These are phyloP conservation scores for Monosporozyma servazzii DNA, from an alignment of 805 yeast species.

Conservation along the genomic window DNA sequence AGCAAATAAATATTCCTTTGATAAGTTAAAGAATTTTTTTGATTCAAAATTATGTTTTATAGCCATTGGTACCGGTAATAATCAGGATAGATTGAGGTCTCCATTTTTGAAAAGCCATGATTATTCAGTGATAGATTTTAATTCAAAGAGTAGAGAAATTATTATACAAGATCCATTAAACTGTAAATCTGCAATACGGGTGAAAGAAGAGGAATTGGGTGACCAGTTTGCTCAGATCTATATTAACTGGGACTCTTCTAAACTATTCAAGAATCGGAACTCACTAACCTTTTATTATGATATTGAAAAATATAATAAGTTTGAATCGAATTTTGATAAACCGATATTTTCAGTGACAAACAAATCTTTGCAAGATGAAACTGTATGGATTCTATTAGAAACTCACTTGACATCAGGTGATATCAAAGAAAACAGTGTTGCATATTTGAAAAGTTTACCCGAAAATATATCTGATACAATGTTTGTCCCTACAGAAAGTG, in stretches of 20 bases:
- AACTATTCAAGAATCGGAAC: conserved; percentile 17
- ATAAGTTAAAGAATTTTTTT: conserved; percentile 16
- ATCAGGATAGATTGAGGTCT: conserved; percentile 22
- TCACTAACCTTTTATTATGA: conserved; percentile 28
- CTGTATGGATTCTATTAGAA: conserved; percentile 43
- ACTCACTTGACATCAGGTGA: conserved; percentile 31
- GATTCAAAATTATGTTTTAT: conserved; percentile 32
- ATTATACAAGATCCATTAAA: conserved; percentile 38
- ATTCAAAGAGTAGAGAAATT: conserved; percentile 14
- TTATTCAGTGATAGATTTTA: conserved; percentile 46
- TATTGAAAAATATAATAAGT: conserved; percentile 9
- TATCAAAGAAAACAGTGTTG: conserved; percentile 6
- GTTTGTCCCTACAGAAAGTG: conserved; percentile 15
- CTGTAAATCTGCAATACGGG: conserved; percentile 1
- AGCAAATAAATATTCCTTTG: conserved; percentile 28
- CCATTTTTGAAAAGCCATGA: conserved; percentile 55
- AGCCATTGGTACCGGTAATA: conserved; percentile 60
- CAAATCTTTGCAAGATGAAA: conserved; percentile 17
- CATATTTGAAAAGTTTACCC: conserved; percentile 16
- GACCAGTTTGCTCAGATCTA: conserved; percentile 44
- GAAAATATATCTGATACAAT: conserved; percentile 4
- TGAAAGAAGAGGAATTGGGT: conserved; percentile 20
- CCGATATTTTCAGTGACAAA: conserved; percentile 41
- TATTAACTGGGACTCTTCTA: conserved; percentile 52
- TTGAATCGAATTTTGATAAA: conserved; percentile 19